Conservation (phyloP, 352 stramenopile species). For the Pythium volutum region DNA sequence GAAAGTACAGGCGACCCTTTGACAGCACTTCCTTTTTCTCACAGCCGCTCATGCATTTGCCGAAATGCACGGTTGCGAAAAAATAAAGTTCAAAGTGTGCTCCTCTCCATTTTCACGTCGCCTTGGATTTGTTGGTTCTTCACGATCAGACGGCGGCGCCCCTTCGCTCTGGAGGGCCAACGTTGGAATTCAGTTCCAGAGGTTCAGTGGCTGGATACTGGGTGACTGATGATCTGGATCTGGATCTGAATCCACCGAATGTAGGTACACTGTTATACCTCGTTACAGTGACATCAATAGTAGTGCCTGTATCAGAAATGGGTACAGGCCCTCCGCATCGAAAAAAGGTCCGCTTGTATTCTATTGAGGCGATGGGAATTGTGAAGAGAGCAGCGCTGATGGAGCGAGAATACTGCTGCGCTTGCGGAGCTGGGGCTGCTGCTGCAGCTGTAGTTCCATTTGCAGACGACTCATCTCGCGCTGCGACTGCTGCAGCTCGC, state of each 20-base stretch:
- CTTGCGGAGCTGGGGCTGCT: slow-evolving; percentile 43
- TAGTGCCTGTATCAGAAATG: neutral
- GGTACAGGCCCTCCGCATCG: neutral
- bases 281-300: neutral
- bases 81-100: neutral
- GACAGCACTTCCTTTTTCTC: too few species aligned
- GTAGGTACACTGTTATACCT: neutral
- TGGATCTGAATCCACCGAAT: slow-evolving; percentile 7
- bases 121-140: neutral
- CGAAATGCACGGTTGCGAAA: neutral
- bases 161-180: neutral
- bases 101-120: neutral
- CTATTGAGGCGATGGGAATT: neutral
- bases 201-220: neutral
- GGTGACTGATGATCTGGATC: neutral
- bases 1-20: too few species aligned
- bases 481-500: slow-evolving; percentile 46
- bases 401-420: slow-evolving; percentile 30
- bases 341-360: neutral
- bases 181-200: neutral
- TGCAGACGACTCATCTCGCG: slow-evolving; percentile 55
- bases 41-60: too few species aligned
- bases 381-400: neutral
- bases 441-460: slow-evolving; percentile 48
- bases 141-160: neutral